These are phyloP conservation scores for Plantago lanceolata DNA, from an alignment of 305 asterid genomes.

Conservation along the genomic window DNA sequence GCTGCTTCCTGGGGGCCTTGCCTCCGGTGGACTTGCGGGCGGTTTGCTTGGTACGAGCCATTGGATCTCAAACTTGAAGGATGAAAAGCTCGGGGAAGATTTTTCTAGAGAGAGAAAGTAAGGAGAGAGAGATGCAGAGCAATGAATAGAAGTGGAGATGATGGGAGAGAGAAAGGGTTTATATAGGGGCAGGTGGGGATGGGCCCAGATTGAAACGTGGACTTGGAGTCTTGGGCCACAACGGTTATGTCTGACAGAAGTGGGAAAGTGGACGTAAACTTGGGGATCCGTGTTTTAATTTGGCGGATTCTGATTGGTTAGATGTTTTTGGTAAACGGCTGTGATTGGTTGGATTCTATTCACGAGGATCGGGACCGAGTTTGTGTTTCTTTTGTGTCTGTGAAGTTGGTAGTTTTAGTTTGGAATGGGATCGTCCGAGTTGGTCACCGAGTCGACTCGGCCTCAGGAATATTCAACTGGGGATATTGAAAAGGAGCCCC, in stretches of 20 bases:
- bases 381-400: slow-evolving; percentile 48
- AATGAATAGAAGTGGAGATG: not conserved
- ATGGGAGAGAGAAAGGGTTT: not conserved
- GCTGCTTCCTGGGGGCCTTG: slow-evolving; percentile 58
- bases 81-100: not conserved
- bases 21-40: slow-evolving; percentile 61
- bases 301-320: slow-evolving; percentile 27
- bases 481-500: too few species aligned
- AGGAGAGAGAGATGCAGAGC: not conserved
- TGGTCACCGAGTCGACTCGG: slow-evolving; percentile 18
- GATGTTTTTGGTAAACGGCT: not conserved
- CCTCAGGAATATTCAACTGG: not conserved
- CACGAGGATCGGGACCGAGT: slow-evolving; percentile 37
- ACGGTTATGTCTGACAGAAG: slow-evolving; percentile 26
- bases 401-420: not conserved
- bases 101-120: not conserved
- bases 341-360: slow-evolving; percentile 22
- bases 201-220: slow-evolving; percentile 29
- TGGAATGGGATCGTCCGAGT: slow-evolving; percentile 28
- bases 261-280: not conserved
- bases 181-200: slow-evolving; percentile 21
- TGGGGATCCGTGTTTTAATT: slow-evolving; percentile 24
- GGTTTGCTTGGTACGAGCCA: slow-evolving; percentile 73
- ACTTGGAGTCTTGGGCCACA: slow-evolving; percentile 8
- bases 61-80: slow-evolving; percentile 14